These are phyloP conservation scores for Tolypocladium inflatum DNA, from an alignment of 2,329 filamentous ascomycete species.

Conservation along the genomic window DNA sequence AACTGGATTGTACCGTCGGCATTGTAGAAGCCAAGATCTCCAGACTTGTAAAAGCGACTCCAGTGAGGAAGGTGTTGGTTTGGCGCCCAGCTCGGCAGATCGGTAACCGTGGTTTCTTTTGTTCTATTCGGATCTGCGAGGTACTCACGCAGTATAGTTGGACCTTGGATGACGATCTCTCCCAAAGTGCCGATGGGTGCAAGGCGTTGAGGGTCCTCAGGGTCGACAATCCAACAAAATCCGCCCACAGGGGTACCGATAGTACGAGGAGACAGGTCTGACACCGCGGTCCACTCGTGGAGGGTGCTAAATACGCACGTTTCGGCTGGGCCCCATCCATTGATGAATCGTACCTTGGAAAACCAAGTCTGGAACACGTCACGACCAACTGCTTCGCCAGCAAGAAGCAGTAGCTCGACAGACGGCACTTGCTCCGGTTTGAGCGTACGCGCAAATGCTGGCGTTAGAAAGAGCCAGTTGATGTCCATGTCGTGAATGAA, in stretches of 20 bases:
- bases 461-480: slow-evolving; percentile 3
- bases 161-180: not conserved
- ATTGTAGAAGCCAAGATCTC: slow-evolving; percentile 19
- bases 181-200: not conserved
- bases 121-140: not conserved
- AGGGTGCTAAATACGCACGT: not conserved
- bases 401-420: slow-evolving; percentile 2
- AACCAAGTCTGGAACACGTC: not conserved
- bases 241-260: not conserved
- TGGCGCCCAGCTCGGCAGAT: not conserved
- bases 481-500: slow-evolving; percentile 2
- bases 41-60: slow-evolving; percentile 6
- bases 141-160: not conserved
- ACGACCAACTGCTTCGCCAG: slow-evolving; percentile 2
- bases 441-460: slow-evolving; percentile 1
- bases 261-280: not conserved
- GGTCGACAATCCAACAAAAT: not conserved
- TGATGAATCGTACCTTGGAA: not conserved
- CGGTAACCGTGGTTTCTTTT: not conserved
- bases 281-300: not conserved
- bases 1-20: slow-evolving; percentile 9
- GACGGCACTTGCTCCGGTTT: not conserved
- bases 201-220: not conserved
- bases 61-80: not conserved
- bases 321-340: not conserved